These are phyloP conservation scores for Talaromyces sp. DNA, from an alignment of 2,329 filamentous ascomycete genomes.

Conservation along the genomic window DNA sequence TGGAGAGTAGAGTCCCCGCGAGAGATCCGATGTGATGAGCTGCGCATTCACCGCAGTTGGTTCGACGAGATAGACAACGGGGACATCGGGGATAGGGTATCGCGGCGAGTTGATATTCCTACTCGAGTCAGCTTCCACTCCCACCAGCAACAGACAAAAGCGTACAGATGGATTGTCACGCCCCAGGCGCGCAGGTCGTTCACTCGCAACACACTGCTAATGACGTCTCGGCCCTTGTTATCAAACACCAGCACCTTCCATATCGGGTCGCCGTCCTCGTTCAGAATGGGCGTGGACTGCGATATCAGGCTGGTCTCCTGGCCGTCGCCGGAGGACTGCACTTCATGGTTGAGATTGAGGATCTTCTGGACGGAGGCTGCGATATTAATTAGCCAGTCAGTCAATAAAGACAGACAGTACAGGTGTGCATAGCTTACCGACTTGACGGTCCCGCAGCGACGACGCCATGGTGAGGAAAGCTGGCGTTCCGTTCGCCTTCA, in stretches of 20 bases:
- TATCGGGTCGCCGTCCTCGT: conserved; percentile 82
- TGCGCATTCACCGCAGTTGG: conserved; percentile 76
- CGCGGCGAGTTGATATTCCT: conserved; percentile 76
- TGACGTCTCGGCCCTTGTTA: conserved; percentile 83
- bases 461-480: conserved; percentile 47
- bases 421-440: conserved; percentile 47
- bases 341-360: conserved; percentile 81
- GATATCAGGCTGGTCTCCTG: conserved; percentile 56
- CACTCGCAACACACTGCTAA: conserved; percentile 90
- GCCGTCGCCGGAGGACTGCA: conserved; percentile 48
- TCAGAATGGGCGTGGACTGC: conserved; percentile 71
- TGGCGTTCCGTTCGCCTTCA: too few relatives aligned
- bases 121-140: conserved; percentile 13
- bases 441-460: conserved; percentile 65
- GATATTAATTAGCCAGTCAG: neutral
- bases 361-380: conserved; percentile 89
- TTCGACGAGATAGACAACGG: conserved; percentile 93
- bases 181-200: conserved; percentile 89
- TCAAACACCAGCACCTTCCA: conserved; percentile 99
- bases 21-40: conserved; percentile 76
- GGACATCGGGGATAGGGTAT: conserved; percentile 91
- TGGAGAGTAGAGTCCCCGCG: conserved; percentile 81
- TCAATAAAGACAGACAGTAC: neutral
- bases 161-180: conserved; percentile 91
- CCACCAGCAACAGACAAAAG: conserved; percentile 10